These are phyloP conservation scores for Aegilops sharonensis DNA, from an alignment of 176 grass and related monocot species.

Conservation along the genomic window DNA sequence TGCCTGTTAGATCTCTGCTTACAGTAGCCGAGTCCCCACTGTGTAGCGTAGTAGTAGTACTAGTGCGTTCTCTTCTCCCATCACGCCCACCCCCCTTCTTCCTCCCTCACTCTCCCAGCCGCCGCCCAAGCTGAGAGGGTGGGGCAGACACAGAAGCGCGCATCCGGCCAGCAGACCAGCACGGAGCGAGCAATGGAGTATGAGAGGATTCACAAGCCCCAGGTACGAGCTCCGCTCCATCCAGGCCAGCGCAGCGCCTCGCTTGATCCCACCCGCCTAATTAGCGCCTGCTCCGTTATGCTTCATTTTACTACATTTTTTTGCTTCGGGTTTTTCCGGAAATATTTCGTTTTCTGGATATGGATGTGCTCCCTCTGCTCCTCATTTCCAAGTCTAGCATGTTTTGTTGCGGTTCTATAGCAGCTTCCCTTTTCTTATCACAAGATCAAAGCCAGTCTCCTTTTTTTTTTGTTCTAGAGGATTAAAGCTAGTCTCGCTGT, in stretches of 20 bases:
- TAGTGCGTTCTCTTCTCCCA: background rate
- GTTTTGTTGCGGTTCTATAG: background rate
- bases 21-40: background rate
- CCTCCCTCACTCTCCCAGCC: background rate
- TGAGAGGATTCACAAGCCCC: constrained; percentile 88
- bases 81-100: background rate
- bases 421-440: background rate
- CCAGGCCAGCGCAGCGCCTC: background rate
- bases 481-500: background rate
- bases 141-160: background rate
- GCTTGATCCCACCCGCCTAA: background rate
- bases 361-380: background rate
- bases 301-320: background rate
- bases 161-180: background rate
- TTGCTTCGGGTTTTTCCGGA: background rate
- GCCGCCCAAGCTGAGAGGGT: background rate
- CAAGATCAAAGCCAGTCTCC: background rate
- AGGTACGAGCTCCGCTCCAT: constrained; percentile 52
- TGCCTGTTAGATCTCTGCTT: constrained; percentile 40
- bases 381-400: background rate
- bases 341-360: background rate
- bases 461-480: no score
- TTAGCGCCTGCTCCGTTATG: background rate
- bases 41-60: background rate
- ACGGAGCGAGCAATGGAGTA: constrained; percentile 76